Base-by-base conservation (phyloP, 257 asterid genomes). In the Solanum corneliomulleri region DNA sequence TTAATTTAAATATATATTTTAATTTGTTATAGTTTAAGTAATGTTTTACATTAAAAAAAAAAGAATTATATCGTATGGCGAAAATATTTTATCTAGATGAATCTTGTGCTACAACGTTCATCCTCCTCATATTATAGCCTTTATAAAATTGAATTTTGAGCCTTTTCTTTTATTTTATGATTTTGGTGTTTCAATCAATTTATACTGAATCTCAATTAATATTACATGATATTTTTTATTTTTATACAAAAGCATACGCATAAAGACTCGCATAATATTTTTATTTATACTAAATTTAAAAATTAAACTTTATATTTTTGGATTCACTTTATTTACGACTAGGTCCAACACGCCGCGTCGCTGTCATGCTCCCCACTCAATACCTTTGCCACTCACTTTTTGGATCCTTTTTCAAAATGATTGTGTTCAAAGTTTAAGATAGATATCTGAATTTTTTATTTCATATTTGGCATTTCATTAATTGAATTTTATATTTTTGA, bases 261-360 rank as follows among this genome's bases (percentile, higher is more conserved):
- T 0, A 52, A 52, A 52, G 21, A 16, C 3, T 25, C 10, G 12
- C 35, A 0, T 66, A 13, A 25, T 25, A 25, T 66, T 66, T 66
- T 66, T 9, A 12, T 66, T 0, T 66, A 1, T 1, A 0, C 0
- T 12, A 5, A 66, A 66, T 12, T 25, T 27, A 66, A 66, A 12
- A 12, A 0, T 12, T 12, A 12, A 13, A 66, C 0, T 5, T 9
- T 9, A 66, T 66, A 1, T 2, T 66, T 68, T 6, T 27, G 0
- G 1, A 27, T 2, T 7, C 9, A 11, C 20, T 66, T 66, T 7
- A 66, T 66, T 66, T 4, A 66, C 4, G 0, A 25, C 20, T 12
- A 11, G 33, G 1, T 2, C 0, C 7, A 9, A 3, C 13, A 21
- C 0, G 25, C 31, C 42, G 95, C 92, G 97, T 95, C 49, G 80